Evolutionary conservation across 257 asterid species (phyloP).

Genomic region (Solanum appendiculatum): DNA sequence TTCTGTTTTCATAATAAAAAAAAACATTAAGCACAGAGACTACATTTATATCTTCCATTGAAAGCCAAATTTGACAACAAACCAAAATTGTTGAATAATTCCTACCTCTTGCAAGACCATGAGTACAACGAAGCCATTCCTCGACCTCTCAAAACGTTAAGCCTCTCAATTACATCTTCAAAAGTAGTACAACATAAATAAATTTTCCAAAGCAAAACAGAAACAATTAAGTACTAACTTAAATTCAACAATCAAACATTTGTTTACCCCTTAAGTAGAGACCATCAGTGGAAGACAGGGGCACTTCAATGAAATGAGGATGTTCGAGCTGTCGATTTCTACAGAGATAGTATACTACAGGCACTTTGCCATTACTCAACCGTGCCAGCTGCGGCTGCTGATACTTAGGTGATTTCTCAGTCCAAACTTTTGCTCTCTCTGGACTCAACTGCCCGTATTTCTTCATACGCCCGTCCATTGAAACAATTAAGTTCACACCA

Average conservation of each 20-base stretch:
- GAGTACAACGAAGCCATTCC: constrained; percentile 91
- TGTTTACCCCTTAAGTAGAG: constrained; percentile 72
- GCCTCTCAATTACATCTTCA: constrained; percentile 87
- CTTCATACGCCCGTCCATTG: constrained; percentile 56
- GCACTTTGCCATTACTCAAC: constrained; percentile 28
- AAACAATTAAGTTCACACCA: not conserved
- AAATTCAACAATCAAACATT: not conserved
- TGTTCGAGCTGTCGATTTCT: constrained; percentile 87
- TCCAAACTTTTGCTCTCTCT: constrained; percentile 90
- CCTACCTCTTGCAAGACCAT: constrained; percentile 99
- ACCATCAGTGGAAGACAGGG: constrained; percentile 75
- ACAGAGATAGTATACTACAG: constrained; percentile 77
- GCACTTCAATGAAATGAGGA: constrained; percentile 96
- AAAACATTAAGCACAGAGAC: not conserved
- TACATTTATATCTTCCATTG: not conserved
- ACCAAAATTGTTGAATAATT: not conserved
- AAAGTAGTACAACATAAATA: not conserved
- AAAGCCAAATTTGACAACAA: not conserved
- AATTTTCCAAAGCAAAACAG: not conserved
- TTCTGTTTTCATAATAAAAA: constrained; percentile 34
- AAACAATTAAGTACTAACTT: not conserved
- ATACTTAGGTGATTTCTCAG: constrained; percentile 80
- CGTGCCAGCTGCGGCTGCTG: constrained; percentile 21
- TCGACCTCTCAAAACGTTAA: constrained; percentile 75
- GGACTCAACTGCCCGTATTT: constrained; percentile 66